Base-by-base conservation (phyloP, 352 stramenopile genomes). In the Sclerospora graminicola region DNA sequence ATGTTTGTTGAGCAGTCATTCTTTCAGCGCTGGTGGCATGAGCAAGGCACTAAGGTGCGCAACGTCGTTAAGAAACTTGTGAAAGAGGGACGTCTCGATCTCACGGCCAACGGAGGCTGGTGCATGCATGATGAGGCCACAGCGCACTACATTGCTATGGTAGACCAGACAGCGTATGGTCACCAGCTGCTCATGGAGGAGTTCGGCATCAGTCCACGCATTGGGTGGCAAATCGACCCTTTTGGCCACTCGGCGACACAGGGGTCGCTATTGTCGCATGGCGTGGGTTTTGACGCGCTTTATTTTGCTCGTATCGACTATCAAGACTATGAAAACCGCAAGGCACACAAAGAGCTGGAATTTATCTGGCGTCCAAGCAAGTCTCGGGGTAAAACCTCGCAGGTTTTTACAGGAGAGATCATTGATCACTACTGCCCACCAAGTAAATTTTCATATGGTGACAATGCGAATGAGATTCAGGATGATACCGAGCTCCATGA, bases 271-370 rank as follows among this genome's bases (percentile, higher is more conserved):
- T 58, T 99, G 19, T 95, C 84, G 0, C 64, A 74, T 5, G 80
- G 85, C 19, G 75, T 96, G 15, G 95, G 94, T 29, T 98, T 99
- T 54, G 86, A 98, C 43, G 91, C 91, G 9, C 59, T 98, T 0
- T 99, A 97, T 60, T 98, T 98, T 66, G 96, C 94, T 6, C 86
- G 96, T 33, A 98, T 98, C 30, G 94, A 99, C 71, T 97, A 98
- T 62, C 83, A 98, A 52, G 95, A 99, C 74, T 92, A 97, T 41
- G 60, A 69, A 26, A 66, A 90, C 41, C 80, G 95, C n/a, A 95
- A 85, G 21, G 60, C 69, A 5, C 73, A 86, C 42, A 85, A 86
- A 40, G 66, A 92, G 31, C 57, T 95, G 48, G 96, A 99, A 72
- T 97, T 97, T 33, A 76, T 99, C 36, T 99, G 96, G 96, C 76